A percentile compares a stretch with the other conserved stretches of the same genome.
Evolutionary conservation across 2,329 filamentous ascomycete genomes (phyloP).

Genomic region (Neonectria coccinea): DNA sequence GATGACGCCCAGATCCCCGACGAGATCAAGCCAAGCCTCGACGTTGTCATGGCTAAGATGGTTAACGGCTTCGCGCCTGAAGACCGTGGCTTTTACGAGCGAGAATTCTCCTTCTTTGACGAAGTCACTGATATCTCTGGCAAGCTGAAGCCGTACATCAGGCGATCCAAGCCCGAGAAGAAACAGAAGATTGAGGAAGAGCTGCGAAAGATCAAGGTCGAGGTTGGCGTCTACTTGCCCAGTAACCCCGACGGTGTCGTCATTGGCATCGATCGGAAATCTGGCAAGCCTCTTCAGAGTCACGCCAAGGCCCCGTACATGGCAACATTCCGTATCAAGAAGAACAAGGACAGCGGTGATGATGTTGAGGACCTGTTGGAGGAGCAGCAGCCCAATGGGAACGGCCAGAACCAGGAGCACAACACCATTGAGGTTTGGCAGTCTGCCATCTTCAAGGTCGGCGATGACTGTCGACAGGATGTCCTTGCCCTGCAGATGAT

Average conservation of each 20-base stretch:
- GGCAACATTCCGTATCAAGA: constrained; percentile 97
- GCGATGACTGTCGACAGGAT: constrained; percentile 97
- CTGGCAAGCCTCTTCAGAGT: constrained; percentile 95
- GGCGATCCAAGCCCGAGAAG: constrained; percentile 93
- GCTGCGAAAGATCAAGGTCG: constrained; percentile 94
- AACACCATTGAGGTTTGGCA: constrained; percentile 96
- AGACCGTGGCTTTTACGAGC: constrained; percentile 89
- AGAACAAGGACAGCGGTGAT: constrained; percentile 70
- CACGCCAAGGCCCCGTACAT: constrained; percentile 99
- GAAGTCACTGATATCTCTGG: constrained; percentile 96
- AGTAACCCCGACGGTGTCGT: constrained; percentile 98
- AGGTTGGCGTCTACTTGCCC: constrained; percentile 96
- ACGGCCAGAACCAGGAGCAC: constrained; percentile 53
- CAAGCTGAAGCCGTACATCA: constrained; percentile 93
- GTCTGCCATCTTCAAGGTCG: constrained; percentile 99
- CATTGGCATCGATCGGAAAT: constrained; percentile 97
- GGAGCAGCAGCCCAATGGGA: constrained; percentile 55
- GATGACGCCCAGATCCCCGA: constrained; percentile 92
- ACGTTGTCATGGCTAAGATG: constrained; percentile 88
- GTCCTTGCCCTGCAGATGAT: constrained; percentile 98
- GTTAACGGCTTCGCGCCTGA: constrained; percentile 82
- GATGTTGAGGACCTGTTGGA: constrained; percentile 65
- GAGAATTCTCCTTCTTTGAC: constrained; percentile 98
- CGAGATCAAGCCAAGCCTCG: constrained; percentile 90
- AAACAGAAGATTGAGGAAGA: constrained; percentile 99